Percentiles rank a stretch among this genome's conserved stretches.
Evolutionary conservation across 495 filamentous ascomycete genomes (phyloP).

Genomic region (Penicillium parvum): DNA sequence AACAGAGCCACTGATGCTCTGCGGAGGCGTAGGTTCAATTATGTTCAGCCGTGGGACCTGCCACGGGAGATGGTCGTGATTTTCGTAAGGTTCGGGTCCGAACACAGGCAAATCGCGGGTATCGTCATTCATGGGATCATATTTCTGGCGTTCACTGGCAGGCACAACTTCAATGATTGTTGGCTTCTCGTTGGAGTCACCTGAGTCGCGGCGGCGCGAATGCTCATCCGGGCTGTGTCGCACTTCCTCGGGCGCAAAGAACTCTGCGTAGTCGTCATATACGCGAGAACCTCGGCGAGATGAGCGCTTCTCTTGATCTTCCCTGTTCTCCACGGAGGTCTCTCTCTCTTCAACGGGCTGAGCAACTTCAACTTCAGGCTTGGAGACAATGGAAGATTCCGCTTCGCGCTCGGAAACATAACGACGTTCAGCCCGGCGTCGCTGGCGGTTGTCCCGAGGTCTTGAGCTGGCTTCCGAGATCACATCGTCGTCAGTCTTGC

Average conservation of each 20-base stretch:
- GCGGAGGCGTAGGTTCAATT: slow-evolving; percentile 49
- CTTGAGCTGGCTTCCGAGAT: slow-evolving; percentile 28
- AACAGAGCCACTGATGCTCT: slow-evolving; percentile 39
- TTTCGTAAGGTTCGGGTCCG: slow-evolving; percentile 28
- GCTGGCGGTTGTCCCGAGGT: slow-evolving; percentile 30
- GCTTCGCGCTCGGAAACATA: slow-evolving; percentile 20
- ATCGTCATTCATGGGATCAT: slow-evolving; percentile 5
- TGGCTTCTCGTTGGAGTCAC: slow-evolving; percentile 24
- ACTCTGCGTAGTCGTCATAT: slow-evolving; percentile 41
- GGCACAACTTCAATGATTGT: slow-evolving; percentile 34
- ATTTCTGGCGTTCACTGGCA: slow-evolving; percentile 20
- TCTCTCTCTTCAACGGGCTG: slow-evolving; percentile 11
- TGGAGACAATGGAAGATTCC: slow-evolving; percentile 19
- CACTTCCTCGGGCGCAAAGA: slow-evolving; percentile 40
- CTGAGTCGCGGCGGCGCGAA: slow-evolving; percentile 1
- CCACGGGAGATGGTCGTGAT: slow-evolving; percentile 40
- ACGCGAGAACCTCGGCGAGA: slow-evolving; percentile 23
- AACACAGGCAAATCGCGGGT: slow-evolving; percentile 8
- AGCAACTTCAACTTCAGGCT: slow-evolving; percentile 8
- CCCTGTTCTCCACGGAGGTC: slow-evolving; percentile 4
- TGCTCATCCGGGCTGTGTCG: slow-evolving; percentile 26
- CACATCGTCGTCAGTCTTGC: slow-evolving; percentile 37
- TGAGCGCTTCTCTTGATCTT: slow-evolving; percentile 20
- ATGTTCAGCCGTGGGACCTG: slow-evolving; percentile 44
- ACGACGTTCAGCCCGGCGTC: slow-evolving; percentile 38